These are phyloP conservation scores for Solanum gandarillasii DNA, from an alignment of 257 asterid genomes.

Conservation along the genomic window DNA sequence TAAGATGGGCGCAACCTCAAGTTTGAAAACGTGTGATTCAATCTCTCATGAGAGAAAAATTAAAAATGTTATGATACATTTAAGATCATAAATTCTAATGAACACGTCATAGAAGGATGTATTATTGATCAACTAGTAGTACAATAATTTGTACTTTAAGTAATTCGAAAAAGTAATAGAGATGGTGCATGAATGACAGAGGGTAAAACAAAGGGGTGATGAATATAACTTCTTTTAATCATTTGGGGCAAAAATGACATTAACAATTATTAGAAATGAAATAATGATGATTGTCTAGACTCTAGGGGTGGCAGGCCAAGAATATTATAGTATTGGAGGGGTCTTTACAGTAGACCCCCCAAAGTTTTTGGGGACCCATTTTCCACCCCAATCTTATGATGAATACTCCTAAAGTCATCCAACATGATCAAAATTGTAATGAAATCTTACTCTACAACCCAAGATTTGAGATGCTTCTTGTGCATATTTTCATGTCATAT, in stretches of 20 bases:
- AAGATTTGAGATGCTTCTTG: neutral
- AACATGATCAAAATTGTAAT: neutral
- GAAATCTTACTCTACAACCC: neutral
- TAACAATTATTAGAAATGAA: neutral
- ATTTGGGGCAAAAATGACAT: constrained; percentile 2
- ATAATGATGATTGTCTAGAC: neutral
- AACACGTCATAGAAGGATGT: neutral
- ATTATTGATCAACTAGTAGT: neutral
- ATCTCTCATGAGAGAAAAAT: neutral
- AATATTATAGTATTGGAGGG: neutral
- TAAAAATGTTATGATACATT: neutral
- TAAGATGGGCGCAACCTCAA: neutral
- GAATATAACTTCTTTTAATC: neutral
- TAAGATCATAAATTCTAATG: neutral
- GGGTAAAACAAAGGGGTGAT: neutral
- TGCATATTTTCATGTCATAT: neutral
- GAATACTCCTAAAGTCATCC: neutral
- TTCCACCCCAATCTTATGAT: neutral
- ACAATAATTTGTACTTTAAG: neutral
- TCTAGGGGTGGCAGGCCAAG: neutral
- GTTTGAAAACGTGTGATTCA: no score
- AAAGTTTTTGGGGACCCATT: neutral
- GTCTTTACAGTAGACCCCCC: neutral
- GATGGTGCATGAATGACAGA: neutral
- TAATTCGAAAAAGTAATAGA: neutral